These are phyloP conservation scores for Trichoderma oligosporum DNA, from an alignment of 2,329 filamentous ascomycete genomes.

Conservation along the genomic window DNA sequence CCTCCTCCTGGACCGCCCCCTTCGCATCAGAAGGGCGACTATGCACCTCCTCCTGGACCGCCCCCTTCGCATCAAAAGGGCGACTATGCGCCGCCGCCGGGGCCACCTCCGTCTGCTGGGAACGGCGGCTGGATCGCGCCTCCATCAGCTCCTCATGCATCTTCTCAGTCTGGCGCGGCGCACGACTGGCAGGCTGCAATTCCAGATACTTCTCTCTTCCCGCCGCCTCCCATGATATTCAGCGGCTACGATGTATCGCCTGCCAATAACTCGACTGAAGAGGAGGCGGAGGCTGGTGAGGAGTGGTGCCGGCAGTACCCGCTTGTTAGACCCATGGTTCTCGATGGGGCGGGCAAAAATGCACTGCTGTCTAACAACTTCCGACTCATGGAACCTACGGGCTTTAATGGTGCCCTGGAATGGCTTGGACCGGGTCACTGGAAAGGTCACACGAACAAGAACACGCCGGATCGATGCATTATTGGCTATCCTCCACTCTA, in stretches of 20 bases:
- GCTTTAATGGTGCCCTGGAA: conserved; percentile 46
- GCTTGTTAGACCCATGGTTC: conserved; percentile 51
- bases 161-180: conserved; percentile 32
- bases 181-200: conserved; percentile 70
- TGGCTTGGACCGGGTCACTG: conserved; percentile 50
- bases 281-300: conserved; percentile 61
- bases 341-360: conserved; percentile 43
- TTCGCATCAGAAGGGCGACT: conserved; percentile 23
- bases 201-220: conserved; percentile 68
- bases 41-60: conserved; percentile 34
- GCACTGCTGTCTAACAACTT: conserved; percentile 52
- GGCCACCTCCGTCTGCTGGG: conserved; percentile 26
- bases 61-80: conserved; percentile 31
- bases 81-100: conserved; percentile 30
- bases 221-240: conserved; percentile 67
- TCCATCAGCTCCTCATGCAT: conserved; percentile 37
- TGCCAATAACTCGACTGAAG: conserved; percentile 64
- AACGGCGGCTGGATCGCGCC: conserved; percentile 31
- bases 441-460: conserved; percentile 40
- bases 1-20: conserved; percentile 34
- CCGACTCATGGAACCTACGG: conserved; percentile 49
- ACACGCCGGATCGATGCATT: conserved; percentile 59
- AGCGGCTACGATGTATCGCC: conserved; percentile 60
- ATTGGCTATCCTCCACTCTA: conserved; percentile 68
- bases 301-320: conserved; percentile 62